Conservation (phyloP, 495 filamentous ascomycete species). For the Penicillium bovifimosum region DNA sequence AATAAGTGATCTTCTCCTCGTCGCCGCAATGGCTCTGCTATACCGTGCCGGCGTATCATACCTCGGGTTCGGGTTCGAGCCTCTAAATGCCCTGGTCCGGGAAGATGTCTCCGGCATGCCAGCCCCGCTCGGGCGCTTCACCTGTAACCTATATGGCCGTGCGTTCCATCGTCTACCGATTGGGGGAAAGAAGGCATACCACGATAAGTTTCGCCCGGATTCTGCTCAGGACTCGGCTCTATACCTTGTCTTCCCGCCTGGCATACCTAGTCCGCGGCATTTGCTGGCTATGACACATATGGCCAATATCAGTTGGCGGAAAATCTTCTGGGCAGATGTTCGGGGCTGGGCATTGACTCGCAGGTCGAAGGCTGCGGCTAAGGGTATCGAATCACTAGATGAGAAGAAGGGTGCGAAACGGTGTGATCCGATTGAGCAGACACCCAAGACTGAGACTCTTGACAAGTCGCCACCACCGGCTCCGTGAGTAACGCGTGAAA, state of each 20-base stretch:
- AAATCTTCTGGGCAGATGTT: constrained; percentile 22
- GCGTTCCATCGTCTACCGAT: constrained; percentile 31
- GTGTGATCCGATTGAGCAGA: not conserved
- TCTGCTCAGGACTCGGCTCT: constrained; percentile 25
- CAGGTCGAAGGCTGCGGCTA: not conserved
- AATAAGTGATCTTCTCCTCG: constrained; percentile 36
- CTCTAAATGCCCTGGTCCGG: constrained; percentile 17
- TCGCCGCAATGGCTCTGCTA: constrained; percentile 34
- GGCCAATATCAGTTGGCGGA: constrained; percentile 33
- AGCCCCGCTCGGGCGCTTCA: constrained; percentile 17
- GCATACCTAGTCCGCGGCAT: constrained; percentile 25
- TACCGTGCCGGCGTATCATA: constrained; percentile 28
- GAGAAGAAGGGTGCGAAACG: not conserved
- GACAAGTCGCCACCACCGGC: not conserved
- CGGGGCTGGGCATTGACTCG: constrained; percentile 1
- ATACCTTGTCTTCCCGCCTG: constrained; percentile 33
- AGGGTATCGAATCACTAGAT: not conserved
- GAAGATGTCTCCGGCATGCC: constrained; percentile 31
- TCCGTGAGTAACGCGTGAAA: not conserved
- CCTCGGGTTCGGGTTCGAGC: constrained; percentile 40
- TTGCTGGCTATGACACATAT: constrained; percentile 38
- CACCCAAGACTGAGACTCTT: not conserved
- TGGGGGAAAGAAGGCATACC: constrained; percentile 39
- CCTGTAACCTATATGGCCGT: constrained; percentile 24
- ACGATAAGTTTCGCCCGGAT: constrained; percentile 40